A percentile compares a stretch with the other conserved stretches of the same genome.
phyloP scores from a whole-genome alignment of 805 yeast genomes.

The Kluyveromyces siamensis region DNA sequence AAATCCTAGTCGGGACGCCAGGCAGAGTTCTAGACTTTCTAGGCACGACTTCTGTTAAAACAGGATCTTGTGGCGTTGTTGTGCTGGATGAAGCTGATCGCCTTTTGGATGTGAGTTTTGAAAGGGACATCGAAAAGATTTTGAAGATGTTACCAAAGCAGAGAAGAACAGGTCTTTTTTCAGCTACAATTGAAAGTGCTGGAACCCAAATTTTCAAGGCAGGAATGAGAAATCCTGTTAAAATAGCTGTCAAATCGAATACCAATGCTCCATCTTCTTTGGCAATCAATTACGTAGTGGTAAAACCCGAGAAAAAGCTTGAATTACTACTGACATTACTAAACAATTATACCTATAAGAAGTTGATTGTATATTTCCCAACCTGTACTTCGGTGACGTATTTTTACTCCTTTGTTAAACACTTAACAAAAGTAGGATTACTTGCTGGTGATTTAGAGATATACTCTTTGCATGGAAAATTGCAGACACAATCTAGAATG shows the following conservation, averaged over 20 bases:
- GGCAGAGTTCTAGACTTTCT: conserved; percentile 79
- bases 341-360: conserved; percentile 49
- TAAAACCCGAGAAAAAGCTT: conserved; percentile 54
- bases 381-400: conserved; percentile 80
- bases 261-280: conserved; percentile 52
- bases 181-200: conserved; percentile 86
- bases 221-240: conserved; percentile 91
- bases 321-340: conserved; percentile 48
- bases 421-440: conserved; percentile 27
- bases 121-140: conserved; percentile 57
- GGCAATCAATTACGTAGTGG: conserved; percentile 48
- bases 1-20: conserved; percentile 83
- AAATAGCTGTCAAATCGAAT: conserved; percentile 62
- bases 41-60: conserved; percentile 45
- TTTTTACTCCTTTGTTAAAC: conserved; percentile 50
- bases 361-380: conserved; percentile 86
- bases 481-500: conserved; percentile 69
- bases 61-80: conserved; percentile 58
- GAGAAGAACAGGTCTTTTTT: conserved; percentile 85
- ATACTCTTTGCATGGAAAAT: conserved; percentile 83
- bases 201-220: conserved; percentile 71
- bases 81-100: conserved; percentile 93
- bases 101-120: conserved; percentile 69
- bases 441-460: conserved; percentile 32
- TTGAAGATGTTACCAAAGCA: conserved; percentile 74